Percentiles rank a stretch among this genome's conserved stretches.
These are phyloP conservation scores for Fusarium torulosum DNA, from an alignment of 2,329 filamentous ascomycete genomes.

Conservation along the genomic window DNA sequence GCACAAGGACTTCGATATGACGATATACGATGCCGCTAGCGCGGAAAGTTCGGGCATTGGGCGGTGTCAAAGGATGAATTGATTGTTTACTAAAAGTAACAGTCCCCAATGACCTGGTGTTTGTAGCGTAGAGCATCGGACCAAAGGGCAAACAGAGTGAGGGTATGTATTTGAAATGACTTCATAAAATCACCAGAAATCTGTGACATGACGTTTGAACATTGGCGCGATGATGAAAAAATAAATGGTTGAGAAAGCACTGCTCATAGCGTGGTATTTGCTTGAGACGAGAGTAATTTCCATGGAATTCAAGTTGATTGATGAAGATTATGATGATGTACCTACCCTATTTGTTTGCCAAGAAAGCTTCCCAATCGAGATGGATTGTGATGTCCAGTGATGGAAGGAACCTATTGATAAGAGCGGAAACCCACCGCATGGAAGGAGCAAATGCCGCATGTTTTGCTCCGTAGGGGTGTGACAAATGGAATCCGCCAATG, in stretches of 20 bases:
- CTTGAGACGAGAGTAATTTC: constrained; percentile 2
- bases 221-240: background rate
- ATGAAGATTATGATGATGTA: background rate
- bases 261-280: constrained; percentile 8
- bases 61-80: constrained; percentile 9
- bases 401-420: background rate
- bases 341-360: background rate
- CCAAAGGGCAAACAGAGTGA: background rate
- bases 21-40: constrained; percentile 19
- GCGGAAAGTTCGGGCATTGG: constrained; percentile 11
- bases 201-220: constrained; percentile 3
- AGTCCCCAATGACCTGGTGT: constrained; percentile 6
- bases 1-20: constrained; percentile 4
- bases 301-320: constrained; percentile 6
- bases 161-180: background rate
- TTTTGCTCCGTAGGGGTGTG: background rate
- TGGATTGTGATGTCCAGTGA: background rate
- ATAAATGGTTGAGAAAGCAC: constrained; percentile 18
- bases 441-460: background rate
- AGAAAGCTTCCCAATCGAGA: background rate
- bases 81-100: constrained; percentile 10
- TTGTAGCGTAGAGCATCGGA: constrained; percentile 4
- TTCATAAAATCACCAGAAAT: constrained; percentile 23
- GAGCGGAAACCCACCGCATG: constrained; percentile 10
- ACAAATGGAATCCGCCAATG: constrained; percentile 16